phyloP scores from a whole-genome alignment of 768 basidiomycete species.

The Mycena metata region DNA sequence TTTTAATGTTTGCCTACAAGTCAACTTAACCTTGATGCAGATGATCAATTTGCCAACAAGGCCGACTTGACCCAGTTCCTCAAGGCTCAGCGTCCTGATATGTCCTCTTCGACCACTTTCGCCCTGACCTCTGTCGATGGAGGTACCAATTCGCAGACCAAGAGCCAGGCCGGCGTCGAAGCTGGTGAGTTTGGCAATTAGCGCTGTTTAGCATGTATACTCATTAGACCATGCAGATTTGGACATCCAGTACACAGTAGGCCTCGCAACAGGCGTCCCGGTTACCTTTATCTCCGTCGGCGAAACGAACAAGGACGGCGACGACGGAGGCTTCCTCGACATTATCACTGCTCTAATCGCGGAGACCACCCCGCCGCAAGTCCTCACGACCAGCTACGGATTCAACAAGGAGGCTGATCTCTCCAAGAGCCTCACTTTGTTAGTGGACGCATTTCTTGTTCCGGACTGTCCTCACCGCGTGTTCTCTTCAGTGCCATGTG shows the following conservation, averaged over 20 bases:
- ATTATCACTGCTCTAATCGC: slow-evolving; percentile 36
- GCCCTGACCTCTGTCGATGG: slow-evolving; percentile 43
- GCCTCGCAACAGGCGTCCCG: slow-evolving; percentile 44
- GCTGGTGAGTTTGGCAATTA: slow-evolving; percentile 36
- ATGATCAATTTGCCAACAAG: slow-evolving; percentile 38
- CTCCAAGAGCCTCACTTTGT: slow-evolving; percentile 34
- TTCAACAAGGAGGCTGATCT: slow-evolving; percentile 60
- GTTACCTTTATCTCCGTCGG: slow-evolving; percentile 44
- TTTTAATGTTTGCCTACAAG: neutral
- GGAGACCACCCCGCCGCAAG: slow-evolving; percentile 50
- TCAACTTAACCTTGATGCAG: neutral
- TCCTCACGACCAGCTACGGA: slow-evolving; percentile 64
- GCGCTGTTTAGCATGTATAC: neutral
- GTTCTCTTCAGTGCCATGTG: slow-evolving; percentile 33
- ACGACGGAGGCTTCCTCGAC: slow-evolving; percentile 37
- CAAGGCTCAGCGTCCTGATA: slow-evolving; percentile 42
- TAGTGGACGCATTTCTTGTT: neutral
- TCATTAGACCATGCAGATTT: slow-evolving; percentile 22
- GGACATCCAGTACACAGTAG: slow-evolving; percentile 47
- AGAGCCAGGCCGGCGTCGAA: slow-evolving; percentile 45
- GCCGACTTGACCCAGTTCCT: slow-evolving; percentile 45
- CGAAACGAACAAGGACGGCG: slow-evolving; percentile 29
- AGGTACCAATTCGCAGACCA: slow-evolving; percentile 44
- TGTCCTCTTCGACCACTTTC: slow-evolving; percentile 43
- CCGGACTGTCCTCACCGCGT: neutral